Conservation (phyloP, 2,329 filamentous ascomycete species). For the Cladosporium halotolerans region DNA sequence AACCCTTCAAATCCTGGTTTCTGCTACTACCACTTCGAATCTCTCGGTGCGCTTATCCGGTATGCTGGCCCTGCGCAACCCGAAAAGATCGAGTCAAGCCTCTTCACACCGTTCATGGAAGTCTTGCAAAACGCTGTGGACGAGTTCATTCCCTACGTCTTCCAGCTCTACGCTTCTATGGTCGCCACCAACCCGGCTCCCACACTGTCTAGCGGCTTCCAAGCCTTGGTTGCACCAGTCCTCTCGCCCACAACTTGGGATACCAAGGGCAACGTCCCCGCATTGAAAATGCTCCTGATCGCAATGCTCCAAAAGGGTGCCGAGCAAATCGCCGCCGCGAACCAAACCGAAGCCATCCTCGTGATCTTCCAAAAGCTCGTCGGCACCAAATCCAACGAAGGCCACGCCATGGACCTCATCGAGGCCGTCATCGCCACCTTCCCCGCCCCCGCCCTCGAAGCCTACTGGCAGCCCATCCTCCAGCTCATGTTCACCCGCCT, state of each 20-base stretch:
- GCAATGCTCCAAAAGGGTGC: constrained; percentile 76
- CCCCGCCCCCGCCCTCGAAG: constrained; percentile 65
- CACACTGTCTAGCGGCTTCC: constrained; percentile 75
- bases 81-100: constrained; percentile 66
- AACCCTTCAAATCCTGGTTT: constrained; percentile 97
- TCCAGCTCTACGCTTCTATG: constrained; percentile 88
- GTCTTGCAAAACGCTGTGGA: constrained; percentile 78
- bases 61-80: constrained; percentile 64
- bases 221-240: constrained; percentile 68
- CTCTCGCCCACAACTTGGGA: constrained; percentile 84
- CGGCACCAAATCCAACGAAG: constrained; percentile 73
- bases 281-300: constrained; percentile 74
- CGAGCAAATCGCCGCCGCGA: constrained; percentile 64
- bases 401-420: constrained; percentile 81
- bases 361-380: constrained; percentile 93
- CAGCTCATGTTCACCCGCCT: constrained; percentile 71
- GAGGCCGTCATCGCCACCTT: constrained; percentile 72
- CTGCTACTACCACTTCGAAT: constrained; percentile 98
- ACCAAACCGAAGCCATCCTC: constrained; percentile 81
- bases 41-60: constrained; percentile 79
- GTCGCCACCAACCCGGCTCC: constrained; percentile 77
- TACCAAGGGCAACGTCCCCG: constrained; percentile 85
- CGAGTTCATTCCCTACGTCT: constrained; percentile 93
- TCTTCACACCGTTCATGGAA: constrained; percentile 77
- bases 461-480: constrained; percentile 74